phyloP scores from a whole-genome alignment of 1,284 basidiomycete genomes.

The Mycena sp. region DNA sequence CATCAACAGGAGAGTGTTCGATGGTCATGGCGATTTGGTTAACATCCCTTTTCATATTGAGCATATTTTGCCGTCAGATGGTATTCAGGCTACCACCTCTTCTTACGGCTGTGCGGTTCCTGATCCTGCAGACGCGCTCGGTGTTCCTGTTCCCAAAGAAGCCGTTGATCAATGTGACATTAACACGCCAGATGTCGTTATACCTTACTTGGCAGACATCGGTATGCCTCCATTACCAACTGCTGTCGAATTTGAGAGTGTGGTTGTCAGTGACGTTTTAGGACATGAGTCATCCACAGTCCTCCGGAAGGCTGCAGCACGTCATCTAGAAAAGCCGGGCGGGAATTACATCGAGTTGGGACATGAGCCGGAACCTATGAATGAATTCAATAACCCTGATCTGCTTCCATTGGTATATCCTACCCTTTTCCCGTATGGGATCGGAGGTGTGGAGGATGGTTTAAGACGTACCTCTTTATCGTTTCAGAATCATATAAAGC shows the following conservation, averaged over 20 bases:
- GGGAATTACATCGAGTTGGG: constrained; percentile 40
- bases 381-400: constrained; percentile 43
- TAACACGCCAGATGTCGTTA: too few relatives aligned
- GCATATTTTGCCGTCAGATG: too few relatives aligned
- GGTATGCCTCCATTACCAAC: too few relatives aligned
- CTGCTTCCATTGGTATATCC: constrained; percentile 47
- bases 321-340: constrained; percentile 40
- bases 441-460: constrained; percentile 46
- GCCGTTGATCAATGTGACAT: too few relatives aligned
- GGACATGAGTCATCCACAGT: constrained; percentile 35
- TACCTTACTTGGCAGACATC: too few relatives aligned
- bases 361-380: constrained; percentile 38
- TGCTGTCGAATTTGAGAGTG: constrained; percentile 37
- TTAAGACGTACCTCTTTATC: constrained; percentile 27
- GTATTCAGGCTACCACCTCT: too few relatives aligned
- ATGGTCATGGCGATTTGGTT: constrained; percentile 8
- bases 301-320: constrained; percentile 42
- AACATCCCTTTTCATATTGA: constrained; percentile 23
- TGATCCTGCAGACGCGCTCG: too few relatives aligned
- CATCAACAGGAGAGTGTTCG: constrained; percentile 38
- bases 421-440: constrained; percentile 48
- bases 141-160: too few relatives aligned
- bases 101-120: too few relatives aligned
- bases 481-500: constrained; percentile 39
- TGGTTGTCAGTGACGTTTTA: constrained; percentile 44